Percentiles rank a stretch among this genome's conserved stretches.
These are phyloP conservation scores for Chalciporus piperatus DNA, from an alignment of 768 basidiomycete genomes.

Conservation along the genomic window DNA sequence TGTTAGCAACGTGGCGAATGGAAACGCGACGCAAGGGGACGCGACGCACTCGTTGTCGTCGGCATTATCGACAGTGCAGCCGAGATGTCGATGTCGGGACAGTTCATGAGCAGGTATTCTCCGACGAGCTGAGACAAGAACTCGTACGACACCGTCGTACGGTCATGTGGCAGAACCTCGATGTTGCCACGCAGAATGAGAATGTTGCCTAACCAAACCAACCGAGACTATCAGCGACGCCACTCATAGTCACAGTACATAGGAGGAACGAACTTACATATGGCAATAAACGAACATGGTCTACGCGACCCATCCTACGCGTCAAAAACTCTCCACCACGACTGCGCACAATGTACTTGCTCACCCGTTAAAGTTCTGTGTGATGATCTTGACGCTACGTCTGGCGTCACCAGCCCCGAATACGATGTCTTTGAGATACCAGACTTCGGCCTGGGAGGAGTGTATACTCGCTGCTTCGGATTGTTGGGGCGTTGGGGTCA, in stretches of 20 bases:
- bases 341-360: conserved; percentile 25
- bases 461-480: conserved; percentile 15
- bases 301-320: conserved; percentile 35
- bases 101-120: conserved; percentile 68
- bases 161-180: conserved; percentile 61
- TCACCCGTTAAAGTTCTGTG: conserved; percentile 83
- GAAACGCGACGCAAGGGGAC: neutral
- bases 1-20: neutral
- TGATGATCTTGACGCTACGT: conserved; percentile 59
- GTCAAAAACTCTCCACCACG: no score
- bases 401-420: conserved; percentile 40
- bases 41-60: conserved; percentile 63
- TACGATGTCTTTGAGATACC: conserved; percentile 69
- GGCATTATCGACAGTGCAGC: conserved; percentile 41
- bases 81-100: conserved; percentile 38
- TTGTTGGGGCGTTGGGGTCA: conserved; percentile 15
- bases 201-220: conserved; percentile 51
- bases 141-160: conserved; percentile 77
- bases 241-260: neutral
- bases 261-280: conserved; percentile 50
- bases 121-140: conserved; percentile 81
- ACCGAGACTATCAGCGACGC: neutral
- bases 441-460: conserved; percentile 50
- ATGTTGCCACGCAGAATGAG: conserved; percentile 84
- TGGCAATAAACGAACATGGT: conserved; percentile 89